phyloP scores from a whole-genome alignment of 345 rosid genomes.

The Laguncularia racemosa region DNA sequence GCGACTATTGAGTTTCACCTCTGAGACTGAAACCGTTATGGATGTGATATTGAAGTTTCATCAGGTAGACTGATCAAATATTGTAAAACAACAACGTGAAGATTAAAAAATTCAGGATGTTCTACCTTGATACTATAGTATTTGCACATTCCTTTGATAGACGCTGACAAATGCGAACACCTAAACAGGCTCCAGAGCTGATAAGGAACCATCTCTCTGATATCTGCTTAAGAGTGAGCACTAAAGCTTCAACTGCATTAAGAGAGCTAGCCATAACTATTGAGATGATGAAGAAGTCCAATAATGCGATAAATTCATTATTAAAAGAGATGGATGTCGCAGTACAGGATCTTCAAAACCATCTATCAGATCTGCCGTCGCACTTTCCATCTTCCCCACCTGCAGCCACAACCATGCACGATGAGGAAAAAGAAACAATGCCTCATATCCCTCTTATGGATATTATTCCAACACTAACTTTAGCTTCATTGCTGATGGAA shows the following conservation, averaged over 20 bases:
- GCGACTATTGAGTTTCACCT: no score
- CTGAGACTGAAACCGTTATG: no score
- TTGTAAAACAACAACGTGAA: no score
- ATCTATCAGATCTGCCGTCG: conserved; percentile 17
- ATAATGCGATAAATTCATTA: conserved; percentile 14
- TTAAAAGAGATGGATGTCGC: conserved; percentile 27
- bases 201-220: conserved; percentile 28
- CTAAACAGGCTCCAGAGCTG: conserved; percentile 23
- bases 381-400: conserved; percentile 1
- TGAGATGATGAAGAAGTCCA: conserved; percentile 28
- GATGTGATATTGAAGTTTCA: no score
- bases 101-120: no score
- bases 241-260: conserved; percentile 23
- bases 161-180: no score
- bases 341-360: conserved; percentile 27
- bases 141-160: no score
- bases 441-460: conserved; percentile 15
- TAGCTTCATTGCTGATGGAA: conserved; percentile 32
- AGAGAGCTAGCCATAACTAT: conserved; percentile 24
- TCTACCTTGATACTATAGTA: no score
- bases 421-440: background rate
- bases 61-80: no score
- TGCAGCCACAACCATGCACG: conserved; percentile 4
- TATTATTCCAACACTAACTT: conserved; percentile 24
- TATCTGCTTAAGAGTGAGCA: conserved; percentile 26